Conservation (phyloP, 2,329 filamentous ascomycete species). For the Penicillium sp. region DNA sequence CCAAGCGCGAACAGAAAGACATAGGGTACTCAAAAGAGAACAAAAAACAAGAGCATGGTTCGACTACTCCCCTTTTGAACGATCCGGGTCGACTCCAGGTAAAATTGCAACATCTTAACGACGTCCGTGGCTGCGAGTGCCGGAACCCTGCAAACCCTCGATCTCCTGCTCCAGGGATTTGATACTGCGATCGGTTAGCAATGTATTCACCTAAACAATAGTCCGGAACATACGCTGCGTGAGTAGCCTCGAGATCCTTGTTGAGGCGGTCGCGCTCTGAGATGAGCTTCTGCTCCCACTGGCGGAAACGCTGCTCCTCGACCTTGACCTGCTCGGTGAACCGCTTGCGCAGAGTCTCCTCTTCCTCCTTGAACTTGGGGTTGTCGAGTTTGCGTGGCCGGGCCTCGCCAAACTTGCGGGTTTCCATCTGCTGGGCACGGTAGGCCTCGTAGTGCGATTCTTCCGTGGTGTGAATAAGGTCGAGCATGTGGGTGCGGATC, state of each 20-base stretch:
- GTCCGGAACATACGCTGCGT: constrained; percentile 61
- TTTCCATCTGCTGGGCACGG: constrained; percentile 99
- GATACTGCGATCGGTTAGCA: constrained; percentile 43
- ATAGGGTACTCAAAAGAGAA: constrained; percentile 38
- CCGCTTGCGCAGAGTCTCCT: constrained; percentile 95
- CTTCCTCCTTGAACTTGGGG: constrained; percentile 99
- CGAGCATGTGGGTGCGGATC: constrained; percentile 99
- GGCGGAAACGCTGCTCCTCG: constrained; percentile 97
- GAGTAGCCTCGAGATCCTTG: constrained; percentile 98
- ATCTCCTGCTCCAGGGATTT: constrained; percentile 74
- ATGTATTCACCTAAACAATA: not conserved
- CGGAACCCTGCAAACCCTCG: constrained; percentile 86
- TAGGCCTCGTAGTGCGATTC: constrained; percentile 99
- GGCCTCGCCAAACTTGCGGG: constrained; percentile 97
- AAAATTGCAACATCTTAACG: constrained; percentile 57
- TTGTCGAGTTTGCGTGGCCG: constrained; percentile 97
- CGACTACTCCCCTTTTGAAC: constrained; percentile 29
- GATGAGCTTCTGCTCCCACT: constrained; percentile 99
- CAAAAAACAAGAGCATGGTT: constrained; percentile 32
- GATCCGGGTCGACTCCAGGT: constrained; percentile 17
- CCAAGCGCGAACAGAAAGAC: constrained; percentile 32
- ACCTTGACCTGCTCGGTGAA: constrained; percentile 99
- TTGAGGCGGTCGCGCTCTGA: constrained; percentile 97
- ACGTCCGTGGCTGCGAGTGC: constrained; percentile 87
- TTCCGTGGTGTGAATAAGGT: constrained; percentile 98